Conservation (phyloP, 2,329 filamentous ascomycete genomes). For the Laburnicola sp. region DNA sequence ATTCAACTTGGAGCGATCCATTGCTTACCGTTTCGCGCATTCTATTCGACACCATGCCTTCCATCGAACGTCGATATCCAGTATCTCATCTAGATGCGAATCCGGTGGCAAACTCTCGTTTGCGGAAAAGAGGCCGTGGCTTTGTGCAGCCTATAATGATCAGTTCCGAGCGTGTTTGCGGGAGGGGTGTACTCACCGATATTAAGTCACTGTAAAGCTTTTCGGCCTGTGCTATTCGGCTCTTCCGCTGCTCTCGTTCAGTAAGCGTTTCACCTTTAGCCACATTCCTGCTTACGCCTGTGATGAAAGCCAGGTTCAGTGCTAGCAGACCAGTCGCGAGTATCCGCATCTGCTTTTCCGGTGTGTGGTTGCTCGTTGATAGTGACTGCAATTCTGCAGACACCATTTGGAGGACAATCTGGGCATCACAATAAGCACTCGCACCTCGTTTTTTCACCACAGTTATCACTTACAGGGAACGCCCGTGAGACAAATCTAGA, state of each 20-base stretch:
- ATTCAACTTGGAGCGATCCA: neutral
- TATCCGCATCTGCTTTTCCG: conserved; percentile 50
- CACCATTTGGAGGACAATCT: conserved; percentile 47
- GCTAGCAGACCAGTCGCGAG: conserved; percentile 54
- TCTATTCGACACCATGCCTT: conserved; percentile 58
- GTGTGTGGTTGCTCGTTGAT: conserved; percentile 45
- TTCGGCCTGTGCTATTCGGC: conserved; percentile 53
- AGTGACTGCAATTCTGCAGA: conserved; percentile 49
- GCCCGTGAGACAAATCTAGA: conserved; percentile 54
- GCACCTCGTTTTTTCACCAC: neutral
- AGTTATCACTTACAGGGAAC: conserved; percentile 43
- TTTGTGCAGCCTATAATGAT: conserved; percentile 49
- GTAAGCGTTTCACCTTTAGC: neutral
- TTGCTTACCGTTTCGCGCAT: conserved; percentile 50
- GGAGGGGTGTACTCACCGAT: conserved; percentile 35
- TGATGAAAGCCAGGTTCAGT: conserved; percentile 55
- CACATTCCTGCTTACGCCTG: conserved; percentile 45
- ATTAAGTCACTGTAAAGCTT: conserved; percentile 57
- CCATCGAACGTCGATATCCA: conserved; percentile 54
- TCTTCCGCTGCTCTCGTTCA: conserved; percentile 37
- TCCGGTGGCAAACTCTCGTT: conserved; percentile 45
- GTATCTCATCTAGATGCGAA: conserved; percentile 50
- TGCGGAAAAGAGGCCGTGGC: conserved; percentile 55
- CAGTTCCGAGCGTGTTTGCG: conserved; percentile 5
- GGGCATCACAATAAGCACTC: conserved; percentile 1